Conservation (phyloP, 768 basidiomycete species). For the Coprinopsis sp. region DNA sequence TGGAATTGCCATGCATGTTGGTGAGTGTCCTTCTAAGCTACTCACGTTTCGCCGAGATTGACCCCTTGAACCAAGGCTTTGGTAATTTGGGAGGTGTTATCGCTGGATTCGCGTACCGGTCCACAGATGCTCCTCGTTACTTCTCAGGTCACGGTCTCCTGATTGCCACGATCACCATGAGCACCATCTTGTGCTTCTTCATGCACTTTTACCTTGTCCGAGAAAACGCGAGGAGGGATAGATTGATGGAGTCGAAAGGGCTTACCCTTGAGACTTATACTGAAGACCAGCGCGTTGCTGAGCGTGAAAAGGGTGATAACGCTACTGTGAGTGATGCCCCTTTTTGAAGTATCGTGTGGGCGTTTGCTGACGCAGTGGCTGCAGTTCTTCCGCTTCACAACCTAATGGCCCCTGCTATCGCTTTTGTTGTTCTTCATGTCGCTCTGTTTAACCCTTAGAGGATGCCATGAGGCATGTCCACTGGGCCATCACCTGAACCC, state of each 20-base stretch:
- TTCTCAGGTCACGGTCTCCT: constrained; percentile 29
- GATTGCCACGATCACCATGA: constrained; percentile 26
- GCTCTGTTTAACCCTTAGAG: too few species aligned
- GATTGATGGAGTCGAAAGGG: constrained; percentile 17
- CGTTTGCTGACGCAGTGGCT: background rate
- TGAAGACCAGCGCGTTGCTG: constrained; percentile 23
- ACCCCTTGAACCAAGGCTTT: constrained; percentile 17
- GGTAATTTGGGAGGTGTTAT: constrained; percentile 30
- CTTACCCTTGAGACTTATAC: constrained; percentile 24
- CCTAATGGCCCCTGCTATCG: constrained; percentile 13
- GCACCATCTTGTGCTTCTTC: constrained; percentile 18
- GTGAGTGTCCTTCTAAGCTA: constrained; percentile 12
- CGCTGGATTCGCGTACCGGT: constrained; percentile 25
- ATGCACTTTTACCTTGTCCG: constrained; percentile 25
- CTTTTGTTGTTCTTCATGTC: too few species aligned
- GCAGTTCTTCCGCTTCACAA: constrained; percentile 30
- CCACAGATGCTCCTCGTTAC: constrained; percentile 24
- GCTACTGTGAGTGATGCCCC: constrained; percentile 21
- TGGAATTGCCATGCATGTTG: constrained; percentile 31
- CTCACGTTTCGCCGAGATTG: background rate
- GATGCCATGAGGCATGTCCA: too few species aligned
- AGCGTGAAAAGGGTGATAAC: constrained; percentile 27
- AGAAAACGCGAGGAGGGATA: constrained; percentile 26
- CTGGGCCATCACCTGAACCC: too few species aligned
- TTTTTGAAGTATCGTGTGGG: background rate